Evolutionary conservation across 345 rosid species (phyloP).

Genomic region (Hibiscus trionum): DNA sequence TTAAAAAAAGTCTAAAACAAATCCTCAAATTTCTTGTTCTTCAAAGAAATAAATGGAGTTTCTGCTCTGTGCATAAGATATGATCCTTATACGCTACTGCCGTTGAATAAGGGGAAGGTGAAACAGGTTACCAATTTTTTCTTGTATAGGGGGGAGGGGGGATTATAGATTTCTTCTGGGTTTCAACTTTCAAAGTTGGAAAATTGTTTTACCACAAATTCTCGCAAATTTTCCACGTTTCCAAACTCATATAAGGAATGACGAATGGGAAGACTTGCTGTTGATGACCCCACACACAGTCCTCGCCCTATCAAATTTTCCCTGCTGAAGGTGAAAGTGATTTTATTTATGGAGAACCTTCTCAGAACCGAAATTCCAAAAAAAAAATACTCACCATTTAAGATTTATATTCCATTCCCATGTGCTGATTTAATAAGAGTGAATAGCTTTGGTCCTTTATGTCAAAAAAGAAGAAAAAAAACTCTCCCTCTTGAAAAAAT

Average conservation of each 20-base stretch:
- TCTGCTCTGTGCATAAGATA: not conserved
- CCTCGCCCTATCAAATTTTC: not conserved
- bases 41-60: conserved; percentile 10
- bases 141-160: not conserved
- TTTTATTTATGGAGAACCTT: no score
- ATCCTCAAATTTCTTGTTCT: conserved; percentile 22
- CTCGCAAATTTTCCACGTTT: conserved; percentile 19
- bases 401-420: no score
- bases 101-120: not conserved
- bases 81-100: not conserved
- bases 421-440: no score
- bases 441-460: no score
- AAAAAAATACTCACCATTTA: no score
- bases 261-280: conserved; percentile 11
- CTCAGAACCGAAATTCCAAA: no score
- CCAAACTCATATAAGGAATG: conserved; percentile 7
- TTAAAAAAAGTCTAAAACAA: not conserved
- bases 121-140: not conserved
- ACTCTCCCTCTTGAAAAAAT: no score
- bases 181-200: conserved; percentile 19
- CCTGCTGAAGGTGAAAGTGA: no score
- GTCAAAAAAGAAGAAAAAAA: no score
- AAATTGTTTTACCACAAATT: conserved; percentile 29
- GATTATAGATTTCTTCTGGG: not conserved
- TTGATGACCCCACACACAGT: conserved; percentile 10